Base-by-base conservation (phyloP, 805 yeast genomes). In the Wickerhamiella spandovensis region DNA sequence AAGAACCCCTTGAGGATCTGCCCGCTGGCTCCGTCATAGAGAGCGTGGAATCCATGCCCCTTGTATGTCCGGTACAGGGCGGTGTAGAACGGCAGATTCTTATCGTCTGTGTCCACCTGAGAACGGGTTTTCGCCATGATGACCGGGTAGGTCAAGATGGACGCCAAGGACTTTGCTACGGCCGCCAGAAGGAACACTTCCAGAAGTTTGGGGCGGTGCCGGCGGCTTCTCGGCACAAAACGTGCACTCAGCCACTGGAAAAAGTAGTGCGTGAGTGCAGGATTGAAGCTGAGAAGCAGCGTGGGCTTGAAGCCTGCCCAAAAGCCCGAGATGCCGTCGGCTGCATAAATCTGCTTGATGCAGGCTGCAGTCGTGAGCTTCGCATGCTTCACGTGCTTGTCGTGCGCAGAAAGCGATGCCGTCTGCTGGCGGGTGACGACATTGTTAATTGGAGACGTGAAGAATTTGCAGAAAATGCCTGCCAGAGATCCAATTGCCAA, bases 111-210 rank as follows among this genome's bases (percentile, higher is more conserved):
- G 51, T 69, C 63, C 49, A 70, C 72, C 61, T 87, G 96, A 44
- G 84, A 66, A 56, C 92, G 73, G 1, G 95, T 76, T 58, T 82
- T 75, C 2, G 84, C 64, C 47, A 86, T 77, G 61, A 87, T 95
- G 25, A 82, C 69, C 0, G 96, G 96, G 61, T 88, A 88, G 57
- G 86, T 76, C 1, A 78, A 61, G 5, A 79, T 57, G 51, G 84
- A 78, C 18, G 94, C 78, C 2, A 79, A 58, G 60, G 82, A 73
- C 59, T 86, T 87, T 17, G 92, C 77, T 1, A 70, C 49, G 0
- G 87, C 80, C 20, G 92, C 81, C 3, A 84, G 71, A n/a, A 73
- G 67, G 12, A 86, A 72, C 55, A 78, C 81, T 57, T 84, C 82
- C 25, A 64, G 12, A 12, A 57, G 46, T n/a, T 59, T 52, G 7